Evolutionary conservation across 345 rosid genomes (phyloP), one percentile per base, ranked within the genome.

Genomic region (Dipteronia sinensis): DNA sequence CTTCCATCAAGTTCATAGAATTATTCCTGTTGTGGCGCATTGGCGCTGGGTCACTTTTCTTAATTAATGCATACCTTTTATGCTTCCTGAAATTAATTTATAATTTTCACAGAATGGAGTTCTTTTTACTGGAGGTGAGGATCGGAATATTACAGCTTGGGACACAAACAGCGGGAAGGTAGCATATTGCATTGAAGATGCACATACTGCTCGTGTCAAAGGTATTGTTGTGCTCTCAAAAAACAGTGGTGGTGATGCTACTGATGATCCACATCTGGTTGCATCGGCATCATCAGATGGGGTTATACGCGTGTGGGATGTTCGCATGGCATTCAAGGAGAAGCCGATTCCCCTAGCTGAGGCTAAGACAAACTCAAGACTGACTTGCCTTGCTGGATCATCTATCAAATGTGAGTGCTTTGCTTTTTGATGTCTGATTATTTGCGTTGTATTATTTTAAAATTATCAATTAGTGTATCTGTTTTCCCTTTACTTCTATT

Each of bases 241-340:
- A 83, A 91, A 73, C 65, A 85, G 69, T 72, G 83, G 67, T 19
- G 83, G 69, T 6, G 67, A 75, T 72, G 88, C 77, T 27, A 86
- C 68, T 7, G 93, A 90, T 65, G 91, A 90, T 75, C 97, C 98
- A 11, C 88, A 81, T 84, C 75, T 96, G 42, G 78, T 92, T 81
- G 90, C 95, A 17, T 94, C 98, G 7, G 98, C 97, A 69, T 94
- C 98, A 0, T 91, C 98, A 0, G 99, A 96, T 84, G 99, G 99
- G 69, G 76, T 90, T 77, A 90, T 96, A 83, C 87, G 93, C 31
- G 97, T 94, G 63, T 96, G 99, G 99, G 99, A 96, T 82, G 87
- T 89, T 47, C 93, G 98, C 58, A 88, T 83, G 89, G 91, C 87
- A 4, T 46, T 71, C 72, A 89, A 87, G 78, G 98, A 89, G 75